Evolutionary conservation across 164 flowering plant species (phyloP).

Genomic region (Sedum album): DNA sequence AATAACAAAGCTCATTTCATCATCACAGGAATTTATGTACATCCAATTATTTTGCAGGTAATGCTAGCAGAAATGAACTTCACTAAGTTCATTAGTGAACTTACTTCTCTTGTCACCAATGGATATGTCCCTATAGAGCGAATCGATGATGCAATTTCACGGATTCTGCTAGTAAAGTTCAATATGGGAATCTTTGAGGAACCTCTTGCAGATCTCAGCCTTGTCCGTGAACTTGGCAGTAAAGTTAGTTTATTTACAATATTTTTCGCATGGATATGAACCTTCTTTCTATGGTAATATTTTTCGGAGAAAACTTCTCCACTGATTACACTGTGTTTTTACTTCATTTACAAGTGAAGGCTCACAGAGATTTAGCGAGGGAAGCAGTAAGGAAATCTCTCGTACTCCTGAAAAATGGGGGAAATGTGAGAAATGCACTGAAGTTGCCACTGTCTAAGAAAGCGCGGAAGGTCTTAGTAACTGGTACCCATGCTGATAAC

Average conservation of each 20-base stretch:
- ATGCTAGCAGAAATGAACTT: constrained; percentile 14
- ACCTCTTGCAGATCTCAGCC: constrained; percentile 28
- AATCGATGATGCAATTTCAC: constrained; percentile 32
- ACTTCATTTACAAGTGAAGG: constrained; percentile 17
- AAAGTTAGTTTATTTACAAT: constrained; percentile 14
- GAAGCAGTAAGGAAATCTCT: not conserved
- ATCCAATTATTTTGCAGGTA: constrained; percentile 16
- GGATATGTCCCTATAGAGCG: constrained; percentile 24
- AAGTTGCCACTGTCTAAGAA: not conserved
- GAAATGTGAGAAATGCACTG: no score
- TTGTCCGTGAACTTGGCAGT: constrained; percentile 27
- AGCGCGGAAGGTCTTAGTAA: not conserved
- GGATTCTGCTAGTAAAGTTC: constrained; percentile 34
- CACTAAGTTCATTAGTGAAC: constrained; percentile 16
- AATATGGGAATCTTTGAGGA: constrained; percentile 35
- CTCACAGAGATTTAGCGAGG: constrained; percentile 23
- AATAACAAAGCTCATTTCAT: not conserved
- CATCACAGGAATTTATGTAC: not conserved
- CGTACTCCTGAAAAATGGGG: not conserved
- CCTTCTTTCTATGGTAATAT: not conserved
- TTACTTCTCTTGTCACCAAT: constrained; percentile 21
- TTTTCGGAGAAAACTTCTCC: not conserved
- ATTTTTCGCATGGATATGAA: not conserved
- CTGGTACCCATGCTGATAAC: not conserved
- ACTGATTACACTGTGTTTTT: not conserved